Percentiles rank a stretch among this genome's conserved stretches.
phyloP scores from a whole-genome alignment of 148 eudicot genomes.

The Chenopodium album region DNA sequence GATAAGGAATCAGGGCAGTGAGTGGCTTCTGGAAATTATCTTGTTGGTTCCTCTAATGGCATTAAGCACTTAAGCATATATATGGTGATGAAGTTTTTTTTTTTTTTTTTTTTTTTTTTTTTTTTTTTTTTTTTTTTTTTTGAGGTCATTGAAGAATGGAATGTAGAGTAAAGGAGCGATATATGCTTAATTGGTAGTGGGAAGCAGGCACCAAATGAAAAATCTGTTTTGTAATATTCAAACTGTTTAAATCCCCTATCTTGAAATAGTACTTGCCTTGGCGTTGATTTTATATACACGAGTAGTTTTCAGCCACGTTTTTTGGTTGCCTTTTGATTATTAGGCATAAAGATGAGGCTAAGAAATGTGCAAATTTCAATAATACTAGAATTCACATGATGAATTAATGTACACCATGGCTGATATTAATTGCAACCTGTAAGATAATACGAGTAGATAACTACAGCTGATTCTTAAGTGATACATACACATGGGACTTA shows the following conservation, averaged over 20 bases:
- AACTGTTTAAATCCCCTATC: neutral
- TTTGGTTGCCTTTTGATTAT: neutral
- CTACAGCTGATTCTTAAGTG: too few species aligned
- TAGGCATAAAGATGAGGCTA: neutral
- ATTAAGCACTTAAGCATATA: neutral
- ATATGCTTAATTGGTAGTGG: neutral
- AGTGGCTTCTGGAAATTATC: neutral
- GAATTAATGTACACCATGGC: neutral
- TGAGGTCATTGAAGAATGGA: neutral
- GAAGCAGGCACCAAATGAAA: neutral
- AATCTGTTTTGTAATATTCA: neutral
- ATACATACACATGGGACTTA: too few species aligned
- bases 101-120: too few species aligned
- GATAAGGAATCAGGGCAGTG: neutral
- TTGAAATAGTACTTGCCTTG: neutral
- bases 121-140: too few species aligned
- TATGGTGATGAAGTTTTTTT: neutral
- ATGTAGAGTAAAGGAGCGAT: neutral
- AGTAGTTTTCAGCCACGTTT: neutral
- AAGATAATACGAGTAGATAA: too few species aligned
- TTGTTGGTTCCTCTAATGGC: neutral
- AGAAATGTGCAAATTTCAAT: neutral
- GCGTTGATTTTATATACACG: neutral
- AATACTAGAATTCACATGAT: neutral
- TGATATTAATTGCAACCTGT: neutral